A percentile compares a stretch with the other conserved stretches of the same genome.
phyloP scores from a whole-genome alignment of 2,329 filamentous ascomycete species.

The Alternaria sp. region DNA sequence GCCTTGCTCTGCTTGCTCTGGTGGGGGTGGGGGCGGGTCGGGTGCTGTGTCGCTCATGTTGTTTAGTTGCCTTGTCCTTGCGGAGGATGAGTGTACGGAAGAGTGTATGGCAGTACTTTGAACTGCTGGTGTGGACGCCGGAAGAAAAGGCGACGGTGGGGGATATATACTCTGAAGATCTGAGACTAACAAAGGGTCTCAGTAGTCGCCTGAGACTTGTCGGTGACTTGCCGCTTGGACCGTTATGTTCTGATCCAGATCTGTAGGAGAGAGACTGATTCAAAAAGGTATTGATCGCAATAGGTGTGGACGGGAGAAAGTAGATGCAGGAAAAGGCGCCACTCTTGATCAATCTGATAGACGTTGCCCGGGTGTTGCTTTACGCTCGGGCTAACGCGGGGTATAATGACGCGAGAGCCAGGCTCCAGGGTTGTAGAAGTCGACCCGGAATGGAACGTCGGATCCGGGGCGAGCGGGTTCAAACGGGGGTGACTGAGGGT shows the following conservation, averaged over 20 bases:
- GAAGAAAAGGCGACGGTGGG: not conserved
- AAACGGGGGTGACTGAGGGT: not conserved
- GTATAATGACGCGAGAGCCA: not conserved
- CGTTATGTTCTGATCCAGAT: not conserved
- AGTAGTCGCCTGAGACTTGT: not conserved
- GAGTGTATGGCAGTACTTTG: not conserved
- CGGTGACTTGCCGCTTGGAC: not conserved
- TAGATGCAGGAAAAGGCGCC: not conserved
- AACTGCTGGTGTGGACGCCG: not conserved
- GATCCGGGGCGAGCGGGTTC: not conserved
- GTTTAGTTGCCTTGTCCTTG: not conserved
- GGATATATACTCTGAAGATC: not conserved
- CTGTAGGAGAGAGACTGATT: not conserved
- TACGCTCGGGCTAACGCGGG: not conserved
- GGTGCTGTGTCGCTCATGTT: not conserved
- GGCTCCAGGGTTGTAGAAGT: not conserved
- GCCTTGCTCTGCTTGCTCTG: not conserved
- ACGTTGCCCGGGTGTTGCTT: not conserved
- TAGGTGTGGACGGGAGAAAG: not conserved
- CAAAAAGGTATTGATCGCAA: not conserved
- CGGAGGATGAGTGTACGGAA: not conserved
- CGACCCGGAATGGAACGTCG: not conserved
- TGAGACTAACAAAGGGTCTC: not conserved
- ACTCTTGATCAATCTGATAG: not conserved
- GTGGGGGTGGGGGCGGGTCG: not conserved